Percentiles rank a stretch among this genome's conserved stretches.
These are phyloP conservation scores for Coleophoma eucalyptorum DNA, from an alignment of 2,329 filamentous ascomycete genomes.

Conservation along the genomic window DNA sequence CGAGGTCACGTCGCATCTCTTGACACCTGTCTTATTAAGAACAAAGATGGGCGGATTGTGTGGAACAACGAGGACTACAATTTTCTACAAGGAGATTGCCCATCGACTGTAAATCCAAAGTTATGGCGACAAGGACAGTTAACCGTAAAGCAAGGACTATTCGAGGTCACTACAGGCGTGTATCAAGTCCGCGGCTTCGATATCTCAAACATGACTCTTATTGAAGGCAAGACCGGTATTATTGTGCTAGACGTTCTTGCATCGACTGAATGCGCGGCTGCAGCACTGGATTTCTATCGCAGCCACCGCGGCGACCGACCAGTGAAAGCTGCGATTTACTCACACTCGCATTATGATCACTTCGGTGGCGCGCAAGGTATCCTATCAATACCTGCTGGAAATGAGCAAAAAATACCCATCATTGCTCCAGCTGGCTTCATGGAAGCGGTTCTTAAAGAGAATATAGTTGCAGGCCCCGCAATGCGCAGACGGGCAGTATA, in stretches of 20 bases:
- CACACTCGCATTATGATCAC: conserved; percentile 37
- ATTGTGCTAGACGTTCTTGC: conserved; percentile 35
- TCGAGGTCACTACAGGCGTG: conserved; percentile 28
- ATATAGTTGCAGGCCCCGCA: conserved; percentile 32
- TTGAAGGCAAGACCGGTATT: conserved; percentile 31
- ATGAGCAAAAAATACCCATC: neutral
- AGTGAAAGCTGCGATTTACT: conserved; percentile 34
- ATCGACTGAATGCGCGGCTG: conserved; percentile 30
- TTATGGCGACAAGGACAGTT: conserved; percentile 33
- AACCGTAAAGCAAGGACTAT: conserved; percentile 29
- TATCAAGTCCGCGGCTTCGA: conserved; percentile 38
- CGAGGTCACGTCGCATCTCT: neutral
- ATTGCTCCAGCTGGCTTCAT: conserved; percentile 34
- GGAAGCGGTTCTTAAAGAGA: conserved; percentile 33
- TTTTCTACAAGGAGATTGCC: conserved; percentile 24
- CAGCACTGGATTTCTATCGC: conserved; percentile 31
- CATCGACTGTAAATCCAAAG: conserved; percentile 25
- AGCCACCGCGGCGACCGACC: conserved; percentile 16
- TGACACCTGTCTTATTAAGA: neutral
- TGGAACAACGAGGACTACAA: conserved; percentile 29
- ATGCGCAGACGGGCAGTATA: conserved; percentile 34
- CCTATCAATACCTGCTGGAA: conserved; percentile 9
- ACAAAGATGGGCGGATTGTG: conserved; percentile 7
- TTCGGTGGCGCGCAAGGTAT: conserved; percentile 28
- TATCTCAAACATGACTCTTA: conserved; percentile 35